Evolutionary conservation across 768 basidiomycete species (phyloP).

Genomic region (Tulasnella sp.): DNA sequence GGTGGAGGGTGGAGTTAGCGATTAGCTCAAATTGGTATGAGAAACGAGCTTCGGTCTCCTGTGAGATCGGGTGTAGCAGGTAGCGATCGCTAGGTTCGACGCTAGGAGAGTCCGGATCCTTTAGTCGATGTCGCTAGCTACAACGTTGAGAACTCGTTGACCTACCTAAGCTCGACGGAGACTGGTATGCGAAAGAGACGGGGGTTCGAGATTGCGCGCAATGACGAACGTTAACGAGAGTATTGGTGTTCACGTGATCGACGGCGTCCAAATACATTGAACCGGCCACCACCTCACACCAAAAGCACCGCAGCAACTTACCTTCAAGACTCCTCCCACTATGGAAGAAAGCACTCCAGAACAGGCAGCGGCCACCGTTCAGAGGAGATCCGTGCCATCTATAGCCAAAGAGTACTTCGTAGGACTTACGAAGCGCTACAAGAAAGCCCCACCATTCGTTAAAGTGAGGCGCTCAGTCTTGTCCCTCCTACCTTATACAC

Average conservation of each 20-base stretch:
- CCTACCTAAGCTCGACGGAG: neutral
- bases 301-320: neutral
- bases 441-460: slow-evolving; percentile 5
- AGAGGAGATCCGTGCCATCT: neutral
- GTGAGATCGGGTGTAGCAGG: neutral
- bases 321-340: neutral
- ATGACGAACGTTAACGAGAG: neutral
- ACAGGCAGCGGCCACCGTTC: neutral
- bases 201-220: neutral
- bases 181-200: neutral
- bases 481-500: neutral
- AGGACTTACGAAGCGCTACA: neutral
- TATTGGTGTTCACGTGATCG: neutral
- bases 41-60: neutral
- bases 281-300: neutral
- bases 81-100: neutral
- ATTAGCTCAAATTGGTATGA: neutral
- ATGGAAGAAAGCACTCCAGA: neutral
- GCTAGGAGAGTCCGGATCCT: neutral
- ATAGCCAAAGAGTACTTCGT: neutral
- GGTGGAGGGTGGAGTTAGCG: too few species aligned
- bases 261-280: neutral
- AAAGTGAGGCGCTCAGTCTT: neutral
- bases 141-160: neutral
- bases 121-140: neutral